phyloP scores from a whole-genome alignment of 257 asterid species.

The Nicotiana obtusifolia region DNA sequence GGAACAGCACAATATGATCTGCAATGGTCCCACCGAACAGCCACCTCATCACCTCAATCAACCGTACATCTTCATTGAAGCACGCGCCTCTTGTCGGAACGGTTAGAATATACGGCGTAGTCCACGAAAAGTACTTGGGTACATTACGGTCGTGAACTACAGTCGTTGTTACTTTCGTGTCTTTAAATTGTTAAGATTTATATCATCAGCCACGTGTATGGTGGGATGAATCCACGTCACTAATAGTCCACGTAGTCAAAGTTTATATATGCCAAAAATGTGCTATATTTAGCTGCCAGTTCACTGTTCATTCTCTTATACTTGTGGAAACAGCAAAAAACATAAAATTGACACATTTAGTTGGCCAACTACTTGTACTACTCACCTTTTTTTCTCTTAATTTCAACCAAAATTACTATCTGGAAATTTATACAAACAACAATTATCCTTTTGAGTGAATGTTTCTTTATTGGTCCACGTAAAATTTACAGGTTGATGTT shows the following conservation, averaged over 20 bases:
- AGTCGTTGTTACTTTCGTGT: too few relatives aligned
- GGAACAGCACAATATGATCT: neutral
- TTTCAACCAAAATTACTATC: neutral
- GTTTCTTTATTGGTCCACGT: neutral
- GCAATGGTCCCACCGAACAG: neutral
- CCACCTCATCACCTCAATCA: neutral
- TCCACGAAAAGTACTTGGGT: neutral
- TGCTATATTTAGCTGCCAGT: neutral
- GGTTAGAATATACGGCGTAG: neutral
- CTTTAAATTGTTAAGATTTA: too few relatives aligned
- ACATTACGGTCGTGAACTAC: too few relatives aligned
- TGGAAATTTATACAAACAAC: neutral
- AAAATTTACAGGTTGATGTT: neutral
- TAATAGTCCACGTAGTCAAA: neutral
- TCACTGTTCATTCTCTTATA: neutral
- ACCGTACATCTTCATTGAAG: neutral
- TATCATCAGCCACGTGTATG: neutral
- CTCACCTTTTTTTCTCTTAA: neutral
- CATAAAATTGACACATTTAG: constrained; percentile 1
- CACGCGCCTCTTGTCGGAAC: neutral
- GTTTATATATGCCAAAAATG: neutral
- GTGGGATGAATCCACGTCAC: neutral
- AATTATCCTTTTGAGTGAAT: neutral
- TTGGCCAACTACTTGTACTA: neutral
- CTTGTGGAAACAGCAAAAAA: neutral